A percentile compares a stretch with the other conserved stretches of the same genome.
phyloP scores from a whole-genome alignment of 495 filamentous ascomycete species.

The Evernia prunastri region DNA sequence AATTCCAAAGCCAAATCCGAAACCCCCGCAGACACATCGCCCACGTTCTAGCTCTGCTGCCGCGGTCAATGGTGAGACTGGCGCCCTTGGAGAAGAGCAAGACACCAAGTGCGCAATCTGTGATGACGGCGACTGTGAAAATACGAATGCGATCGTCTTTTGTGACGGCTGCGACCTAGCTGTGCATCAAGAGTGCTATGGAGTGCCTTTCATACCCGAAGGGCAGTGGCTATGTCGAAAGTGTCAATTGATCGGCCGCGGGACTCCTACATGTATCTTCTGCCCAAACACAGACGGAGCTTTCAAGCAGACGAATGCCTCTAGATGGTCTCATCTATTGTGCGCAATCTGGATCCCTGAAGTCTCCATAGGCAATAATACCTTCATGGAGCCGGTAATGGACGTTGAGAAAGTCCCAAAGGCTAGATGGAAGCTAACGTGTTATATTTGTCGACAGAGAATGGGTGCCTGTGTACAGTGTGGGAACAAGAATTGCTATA shows the following conservation, averaged over 20 bases:
- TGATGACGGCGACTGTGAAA: conserved; percentile 97
- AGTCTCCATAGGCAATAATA: conserved; percentile 88
- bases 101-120: conserved; percentile 97
- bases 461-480: conserved; percentile 99
- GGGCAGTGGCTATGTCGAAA: conserved; percentile 98
- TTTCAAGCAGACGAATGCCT: conserved; percentile 95
- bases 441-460: conserved; percentile 93
- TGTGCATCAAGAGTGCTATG: conserved; percentile 98
- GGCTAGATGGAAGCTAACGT: conserved; percentile 84
- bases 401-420: conserved; percentile 96
- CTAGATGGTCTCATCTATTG: conserved; percentile 92
- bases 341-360: conserved; percentile 99
- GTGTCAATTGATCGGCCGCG: conserved; percentile 89
- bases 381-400: conserved; percentile 96
- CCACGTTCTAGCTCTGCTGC: conserved; percentile 87
- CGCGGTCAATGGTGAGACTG: conserved; percentile 83
- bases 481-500: conserved; percentile 92
- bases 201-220: conserved; percentile 96
- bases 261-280: conserved; percentile 91
- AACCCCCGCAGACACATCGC: conserved; percentile 85
- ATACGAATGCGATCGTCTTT: conserved; percentile 99
- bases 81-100: conserved; percentile 79
- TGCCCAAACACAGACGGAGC: conserved; percentile 96
- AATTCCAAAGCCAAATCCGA: conserved; percentile 92
- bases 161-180: conserved; percentile 97